Base-by-base conservation (phyloP, 2,329 filamentous ascomycete species). In the Diaporthe caulivora region DNA sequence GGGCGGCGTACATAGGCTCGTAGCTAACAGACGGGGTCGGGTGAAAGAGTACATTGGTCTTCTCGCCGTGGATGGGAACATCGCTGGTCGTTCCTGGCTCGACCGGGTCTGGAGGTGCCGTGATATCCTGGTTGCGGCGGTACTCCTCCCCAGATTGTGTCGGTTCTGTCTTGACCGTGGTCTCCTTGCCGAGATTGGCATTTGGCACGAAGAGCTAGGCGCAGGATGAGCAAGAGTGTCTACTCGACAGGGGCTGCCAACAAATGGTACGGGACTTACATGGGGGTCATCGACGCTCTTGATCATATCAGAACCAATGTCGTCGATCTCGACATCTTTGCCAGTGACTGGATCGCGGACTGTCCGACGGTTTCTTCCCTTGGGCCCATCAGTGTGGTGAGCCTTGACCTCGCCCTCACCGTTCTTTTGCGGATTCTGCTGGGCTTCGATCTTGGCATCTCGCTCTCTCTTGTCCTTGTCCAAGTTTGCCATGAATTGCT, bases 1-100 rank as follows among this genome's bases (percentile, higher is more conserved):
- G 83, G 17, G 90, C 83, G 26, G 87, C 89, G 81, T 94, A 98
- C 89, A 95, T 97, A 6, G 95, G 95, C 82, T 97, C 94, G 80
- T 95, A 98, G 84, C 92, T 95, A 77, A 98, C 90, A 0, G 93
- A 93, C 0, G 96, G 96, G 0, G 96, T 98, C 21, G 97, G 96
- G 82, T 98, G 96, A 83, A 98, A 98, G 40, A 98, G 88, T 24
- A 98, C 92, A 76, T 98, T 98, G 4, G 97, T 98, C 88, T 97
- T 98, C 81, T 98, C 96, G 79, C 95, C 96, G 80, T 95, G 94
- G 73, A 98, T 97, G 3, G 97, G 97, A 1, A 98, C 95, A 82
- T 98, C 97, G 34, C 94, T 95, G 0, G 96, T 98, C 44, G 92
- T 91, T 31, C 95, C 94, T 72, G 92, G 89, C 21, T 92, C 92